Evolutionary conservation across 2,329 filamentous ascomycete genomes (phyloP).

Genomic region (Huntiella moniliformis): DNA sequence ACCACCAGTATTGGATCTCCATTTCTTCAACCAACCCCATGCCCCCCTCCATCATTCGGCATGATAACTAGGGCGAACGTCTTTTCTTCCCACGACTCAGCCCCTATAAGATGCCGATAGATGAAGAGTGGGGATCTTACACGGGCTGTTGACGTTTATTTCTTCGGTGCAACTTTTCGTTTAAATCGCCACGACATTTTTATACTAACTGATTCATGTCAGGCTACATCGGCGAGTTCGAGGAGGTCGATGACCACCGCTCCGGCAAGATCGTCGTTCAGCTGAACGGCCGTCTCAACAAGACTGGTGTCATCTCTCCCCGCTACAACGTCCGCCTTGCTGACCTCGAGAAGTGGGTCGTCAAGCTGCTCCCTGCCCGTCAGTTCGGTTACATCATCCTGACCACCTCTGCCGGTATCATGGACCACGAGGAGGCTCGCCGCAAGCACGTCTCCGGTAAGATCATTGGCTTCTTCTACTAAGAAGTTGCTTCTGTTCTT

Average conservation of each 20-base stretch:
- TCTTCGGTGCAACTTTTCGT: slow-evolving; percentile 60
- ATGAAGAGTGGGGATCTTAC: slow-evolving; percentile 86
- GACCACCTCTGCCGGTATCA: slow-evolving; percentile 97
- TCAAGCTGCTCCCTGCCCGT: slow-evolving; percentile 97
- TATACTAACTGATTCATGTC: slow-evolving; percentile 28
- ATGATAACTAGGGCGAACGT: slow-evolving; percentile 99
- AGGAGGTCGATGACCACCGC: slow-evolving; percentile 98
- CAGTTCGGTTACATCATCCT: slow-evolving; percentile 99
- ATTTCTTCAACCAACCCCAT: background rate
- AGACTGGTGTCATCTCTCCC: slow-evolving; percentile 89
- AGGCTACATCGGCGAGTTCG: slow-evolving; percentile 99
- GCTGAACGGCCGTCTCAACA: slow-evolving; percentile 81
- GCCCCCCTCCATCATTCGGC: slow-evolving; percentile 42
- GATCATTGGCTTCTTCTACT: slow-evolving; percentile 99
- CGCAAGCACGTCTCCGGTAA: slow-evolving; percentile 98
- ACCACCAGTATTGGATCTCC: background rate
- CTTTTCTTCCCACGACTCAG: slow-evolving; percentile 61
- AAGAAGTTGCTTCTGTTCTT: slow-evolving; percentile 20
- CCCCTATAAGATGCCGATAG: slow-evolving; percentile 99
- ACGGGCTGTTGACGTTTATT: slow-evolving; percentile 56
- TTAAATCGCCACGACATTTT: slow-evolving; percentile 82
- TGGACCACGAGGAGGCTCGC: slow-evolving; percentile 99
- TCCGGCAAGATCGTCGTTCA: slow-evolving; percentile 99
- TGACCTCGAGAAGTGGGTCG: slow-evolving; percentile 99
- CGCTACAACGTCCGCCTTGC: slow-evolving; percentile 97